phyloP scores from a whole-genome alignment of 306 rosid genomes.

The Delonix regia region DNA sequence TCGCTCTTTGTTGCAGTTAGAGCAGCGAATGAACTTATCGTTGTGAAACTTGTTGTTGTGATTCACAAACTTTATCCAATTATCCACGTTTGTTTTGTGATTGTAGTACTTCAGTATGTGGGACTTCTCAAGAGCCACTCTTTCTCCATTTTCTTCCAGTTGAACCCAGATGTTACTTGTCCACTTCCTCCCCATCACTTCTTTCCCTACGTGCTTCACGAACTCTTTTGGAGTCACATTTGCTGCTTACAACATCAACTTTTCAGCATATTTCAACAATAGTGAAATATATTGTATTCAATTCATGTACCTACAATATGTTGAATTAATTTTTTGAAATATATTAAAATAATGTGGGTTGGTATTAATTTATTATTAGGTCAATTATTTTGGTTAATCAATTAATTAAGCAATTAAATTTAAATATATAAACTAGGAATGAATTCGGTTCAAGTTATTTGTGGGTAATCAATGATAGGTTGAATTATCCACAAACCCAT shows the following conservation, averaged over 20 bases:
- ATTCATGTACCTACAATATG: too few relatives aligned
- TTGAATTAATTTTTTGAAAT: too few relatives aligned
- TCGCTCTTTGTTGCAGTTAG: slow-evolving; percentile 40
- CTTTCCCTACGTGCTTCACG: slow-evolving; percentile 42
- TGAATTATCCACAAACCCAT: too few relatives aligned
- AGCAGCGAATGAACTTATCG: slow-evolving; percentile 46
- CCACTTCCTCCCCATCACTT: slow-evolving; percentile 33
- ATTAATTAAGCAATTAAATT: too few relatives aligned
- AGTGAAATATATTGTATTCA: too few relatives aligned
- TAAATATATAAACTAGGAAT: too few relatives aligned
- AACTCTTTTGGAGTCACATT: slow-evolving; percentile 39
- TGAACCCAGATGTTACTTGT: slow-evolving; percentile 51
- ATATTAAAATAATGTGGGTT: too few relatives aligned
- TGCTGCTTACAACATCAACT: background rate
- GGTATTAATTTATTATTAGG: too few relatives aligned
- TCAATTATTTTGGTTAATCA: too few relatives aligned
- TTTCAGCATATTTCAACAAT: too few relatives aligned
- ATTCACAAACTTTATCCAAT: background rate
- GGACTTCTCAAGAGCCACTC: slow-evolving; percentile 38
- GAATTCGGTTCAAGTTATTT: too few relatives aligned
- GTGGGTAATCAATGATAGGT: too few relatives aligned
- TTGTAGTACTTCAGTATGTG: slow-evolving; percentile 47
- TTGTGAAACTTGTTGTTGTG: slow-evolving; percentile 39
- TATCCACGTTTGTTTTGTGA: slow-evolving; percentile 39
- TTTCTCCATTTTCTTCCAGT: background rate